Conservation (phyloP, 495 filamentous ascomycete species). For the Trichocladium antarcticum region DNA sequence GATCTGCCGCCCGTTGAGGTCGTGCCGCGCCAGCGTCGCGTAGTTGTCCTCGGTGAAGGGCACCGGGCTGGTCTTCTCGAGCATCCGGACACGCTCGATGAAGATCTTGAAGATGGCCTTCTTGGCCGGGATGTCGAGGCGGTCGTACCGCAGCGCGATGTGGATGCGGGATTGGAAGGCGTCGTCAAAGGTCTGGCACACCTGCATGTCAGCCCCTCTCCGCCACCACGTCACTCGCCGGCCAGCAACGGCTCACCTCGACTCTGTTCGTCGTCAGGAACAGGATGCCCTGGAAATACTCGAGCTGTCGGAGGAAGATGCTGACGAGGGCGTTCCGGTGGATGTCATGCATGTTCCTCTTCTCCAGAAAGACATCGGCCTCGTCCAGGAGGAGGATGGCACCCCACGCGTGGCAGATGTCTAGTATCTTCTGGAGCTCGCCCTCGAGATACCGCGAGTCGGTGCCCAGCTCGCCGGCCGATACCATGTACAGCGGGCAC, state of each 20-base stretch:
- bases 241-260: constrained; percentile 39
- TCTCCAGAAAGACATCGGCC: constrained; percentile 70
- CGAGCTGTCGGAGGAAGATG: constrained; percentile 42
- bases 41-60: constrained; percentile 60
- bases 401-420: constrained; percentile 81
- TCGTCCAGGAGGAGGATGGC: constrained; percentile 69
- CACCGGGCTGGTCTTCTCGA: constrained; percentile 49
- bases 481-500: constrained; percentile 77
- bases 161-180: constrained; percentile 52
- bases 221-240: no score
- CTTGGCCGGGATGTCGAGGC: constrained; percentile 63
- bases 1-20: constrained; percentile 88
- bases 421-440: constrained; percentile 75
- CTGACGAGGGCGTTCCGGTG: constrained; percentile 67
- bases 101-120: constrained; percentile 83
- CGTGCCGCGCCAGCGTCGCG: constrained; percentile 53
- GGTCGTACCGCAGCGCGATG: constrained; percentile 67
- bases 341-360: constrained; percentile 61
- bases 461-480: constrained; percentile 71
- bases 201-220: constrained; percentile 20
- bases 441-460: constrained; percentile 64
- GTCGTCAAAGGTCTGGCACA: constrained; percentile 44
- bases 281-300: constrained; percentile 45
- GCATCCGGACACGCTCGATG: constrained; percentile 52
- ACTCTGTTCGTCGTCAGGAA: constrained; percentile 46